Conservation (phyloP, 1,284 basidiomycete species). For the Fomitopsis pinicola region DNA sequence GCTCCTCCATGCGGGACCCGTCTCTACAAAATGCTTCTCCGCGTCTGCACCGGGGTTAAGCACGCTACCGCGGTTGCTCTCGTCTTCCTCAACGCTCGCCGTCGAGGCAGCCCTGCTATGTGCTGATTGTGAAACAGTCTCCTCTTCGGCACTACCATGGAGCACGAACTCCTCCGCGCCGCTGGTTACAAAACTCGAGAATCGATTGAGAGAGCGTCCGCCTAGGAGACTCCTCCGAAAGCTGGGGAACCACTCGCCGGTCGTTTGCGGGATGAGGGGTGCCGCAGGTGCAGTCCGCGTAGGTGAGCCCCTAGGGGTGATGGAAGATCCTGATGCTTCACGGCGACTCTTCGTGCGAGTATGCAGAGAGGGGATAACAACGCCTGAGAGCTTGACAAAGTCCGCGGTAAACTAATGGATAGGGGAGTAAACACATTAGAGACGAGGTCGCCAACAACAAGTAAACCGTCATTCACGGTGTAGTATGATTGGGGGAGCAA, state of each 20-base stretch:
- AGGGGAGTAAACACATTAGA: not conserved
- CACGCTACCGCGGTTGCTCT: conserved; percentile 16
- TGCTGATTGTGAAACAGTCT: conserved; percentile 18
- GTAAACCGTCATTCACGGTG: conserved; percentile 43
- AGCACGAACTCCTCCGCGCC: conserved; percentile 81
- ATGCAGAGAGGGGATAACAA: conserved; percentile 31
- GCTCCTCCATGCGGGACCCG: conserved; percentile 69
- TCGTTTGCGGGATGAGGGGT: conserved; percentile 64
- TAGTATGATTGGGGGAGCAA: conserved; percentile 70
- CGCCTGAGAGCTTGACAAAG: conserved; percentile 46
- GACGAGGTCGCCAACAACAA: not conserved
- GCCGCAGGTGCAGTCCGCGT: conserved; percentile 28
- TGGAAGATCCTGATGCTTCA: conserved; percentile 41
- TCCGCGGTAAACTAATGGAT: conserved; percentile 53
- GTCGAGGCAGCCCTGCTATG: conserved; percentile 6
- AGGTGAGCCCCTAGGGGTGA: conserved; percentile 52
- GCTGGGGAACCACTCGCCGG: conserved; percentile 75
- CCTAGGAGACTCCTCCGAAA: conserved; percentile 69
- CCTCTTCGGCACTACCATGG: conserved; percentile 39
- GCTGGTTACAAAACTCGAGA: conserved; percentile 80
- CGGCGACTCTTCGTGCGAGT: conserved; percentile 25
- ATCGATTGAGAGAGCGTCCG: conserved; percentile 75
- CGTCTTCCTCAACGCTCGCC: conserved; percentile 28
- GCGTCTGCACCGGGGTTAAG: conserved; percentile 42
- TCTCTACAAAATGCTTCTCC: conserved; percentile 69